Evolutionary conservation across 2,329 filamentous ascomycete genomes (phyloP).

Genomic region (Catunica adiposa): DNA sequence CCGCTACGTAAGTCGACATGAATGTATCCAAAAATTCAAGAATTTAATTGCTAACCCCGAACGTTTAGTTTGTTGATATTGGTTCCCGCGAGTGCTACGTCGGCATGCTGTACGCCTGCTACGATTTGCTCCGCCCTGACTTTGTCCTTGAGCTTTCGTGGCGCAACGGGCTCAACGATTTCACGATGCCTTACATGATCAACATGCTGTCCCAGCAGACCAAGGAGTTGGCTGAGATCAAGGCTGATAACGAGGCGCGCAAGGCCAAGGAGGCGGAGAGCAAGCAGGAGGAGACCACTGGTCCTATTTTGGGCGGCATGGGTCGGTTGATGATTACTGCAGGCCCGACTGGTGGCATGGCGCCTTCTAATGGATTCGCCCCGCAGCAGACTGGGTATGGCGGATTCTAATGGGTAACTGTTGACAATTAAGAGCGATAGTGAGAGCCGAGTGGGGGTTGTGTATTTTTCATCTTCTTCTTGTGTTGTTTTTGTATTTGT

Average conservation of each 20-base stretch:
- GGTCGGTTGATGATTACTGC: slow-evolving; percentile 91
- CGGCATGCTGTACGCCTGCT: slow-evolving; percentile 98
- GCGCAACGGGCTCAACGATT: slow-evolving; percentile 87
- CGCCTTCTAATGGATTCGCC: slow-evolving; percentile 70
- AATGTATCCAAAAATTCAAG: no score
- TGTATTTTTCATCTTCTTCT: slow-evolving; percentile 5
- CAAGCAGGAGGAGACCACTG: slow-evolving; percentile 81
- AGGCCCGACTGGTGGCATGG: slow-evolving; percentile 43
- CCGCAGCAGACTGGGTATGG: slow-evolving; percentile 74
- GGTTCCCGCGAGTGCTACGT: slow-evolving; percentile 98
- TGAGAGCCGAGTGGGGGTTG: no score
- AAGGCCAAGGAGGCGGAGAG: slow-evolving; percentile 56
- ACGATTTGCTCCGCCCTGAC: slow-evolving; percentile 88
- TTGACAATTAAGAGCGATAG: no score
- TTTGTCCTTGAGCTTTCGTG: slow-evolving; percentile 91
- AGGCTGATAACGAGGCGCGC: slow-evolving; percentile 91
- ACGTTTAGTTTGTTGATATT: slow-evolving; percentile 89
- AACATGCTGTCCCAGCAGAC: slow-evolving; percentile 90
- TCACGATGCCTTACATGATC: slow-evolving; percentile 99
- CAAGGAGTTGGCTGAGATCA: slow-evolving; percentile 64
- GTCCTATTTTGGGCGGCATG: slow-evolving; percentile 68
- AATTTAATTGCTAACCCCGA: no score
- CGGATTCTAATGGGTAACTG: slow-evolving; percentile 27
- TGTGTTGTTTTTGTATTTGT: slow-evolving; percentile 10
- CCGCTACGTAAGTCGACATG: slow-evolving; percentile 67